Percentiles rank a stretch among this genome's conserved stretches.
Conservation (phyloP, 306 rosid genomes). For the Fragaria nilgerrensis region DNA sequence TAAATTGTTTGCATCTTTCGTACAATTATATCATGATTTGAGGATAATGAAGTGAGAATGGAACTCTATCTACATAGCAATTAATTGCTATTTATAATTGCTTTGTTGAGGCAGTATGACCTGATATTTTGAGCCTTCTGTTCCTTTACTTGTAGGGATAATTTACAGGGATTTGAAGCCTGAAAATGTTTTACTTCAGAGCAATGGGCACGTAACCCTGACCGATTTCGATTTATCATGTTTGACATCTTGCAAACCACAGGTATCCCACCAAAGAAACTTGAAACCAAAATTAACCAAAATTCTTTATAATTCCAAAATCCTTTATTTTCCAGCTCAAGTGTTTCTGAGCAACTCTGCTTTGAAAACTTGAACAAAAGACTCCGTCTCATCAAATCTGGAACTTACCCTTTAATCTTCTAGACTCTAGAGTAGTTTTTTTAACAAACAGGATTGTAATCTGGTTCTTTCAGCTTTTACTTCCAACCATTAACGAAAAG, state of each 20-base stretch:
- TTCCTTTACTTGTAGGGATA: constrained; percentile 54
- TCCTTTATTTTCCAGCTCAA: background rate
- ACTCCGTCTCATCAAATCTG: background rate
- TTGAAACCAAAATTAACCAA: background rate
- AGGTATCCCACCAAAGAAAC: constrained; percentile 48
- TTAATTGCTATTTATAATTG: background rate
- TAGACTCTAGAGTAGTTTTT: background rate
- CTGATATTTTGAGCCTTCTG: constrained; percentile 5
- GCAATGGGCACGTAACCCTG: constrained; percentile 70
- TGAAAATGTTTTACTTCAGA: constrained; percentile 84
- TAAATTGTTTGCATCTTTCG: constrained; percentile 22
- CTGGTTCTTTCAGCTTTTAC: constrained; percentile 57
- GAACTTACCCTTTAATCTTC: background rate
- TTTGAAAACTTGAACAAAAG: background rate
- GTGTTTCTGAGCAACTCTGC: background rate
- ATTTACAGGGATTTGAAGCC: constrained; percentile 97
- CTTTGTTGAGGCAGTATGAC: background rate
- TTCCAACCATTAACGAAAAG: constrained; percentile 56
- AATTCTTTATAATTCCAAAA: background rate
- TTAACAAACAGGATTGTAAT: background rate
- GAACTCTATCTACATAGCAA: background rate
- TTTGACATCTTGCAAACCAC: constrained; percentile 86
- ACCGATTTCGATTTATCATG: constrained; percentile 95
- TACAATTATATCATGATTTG: background rate
- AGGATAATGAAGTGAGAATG: background rate